Evolutionary conservation across 2,329 filamentous ascomycete genomes (phyloP).

Genomic region (Xylaria multiplex): DNA sequence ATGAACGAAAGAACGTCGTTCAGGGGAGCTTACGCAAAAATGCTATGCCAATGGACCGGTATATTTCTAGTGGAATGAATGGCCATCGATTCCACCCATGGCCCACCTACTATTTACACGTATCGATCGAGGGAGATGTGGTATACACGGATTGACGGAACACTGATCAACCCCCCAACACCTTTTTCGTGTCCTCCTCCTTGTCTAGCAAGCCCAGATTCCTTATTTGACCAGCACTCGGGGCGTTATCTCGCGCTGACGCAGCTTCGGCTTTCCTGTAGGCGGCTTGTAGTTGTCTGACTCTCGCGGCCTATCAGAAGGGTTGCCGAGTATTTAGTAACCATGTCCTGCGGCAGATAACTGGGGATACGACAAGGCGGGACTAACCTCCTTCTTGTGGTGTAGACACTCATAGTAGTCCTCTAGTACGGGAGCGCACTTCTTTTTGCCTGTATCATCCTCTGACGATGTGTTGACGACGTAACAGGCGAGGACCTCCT

Average conservation of each 20-base stretch:
- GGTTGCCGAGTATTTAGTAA: conserved; percentile 23
- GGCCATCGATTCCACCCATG: conserved; percentile 38
- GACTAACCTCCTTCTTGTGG: conserved; percentile 93
- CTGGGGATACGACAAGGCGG: neutral
- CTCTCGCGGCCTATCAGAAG: conserved; percentile 74
- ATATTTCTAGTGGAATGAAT: conserved; percentile 20
- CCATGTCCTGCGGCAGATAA: conserved; percentile 5
- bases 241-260: conserved; percentile 80
- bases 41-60: conserved; percentile 20
- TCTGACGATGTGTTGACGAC: conserved; percentile 89
- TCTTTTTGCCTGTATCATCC: conserved; percentile 82
- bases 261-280: conserved; percentile 83
- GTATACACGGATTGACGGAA: conserved; percentile 26
- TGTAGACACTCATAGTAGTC: conserved; percentile 99
- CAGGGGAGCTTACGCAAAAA: conserved; percentile 4
- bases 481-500: conserved; percentile 98
- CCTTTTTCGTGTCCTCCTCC: conserved; percentile 79
- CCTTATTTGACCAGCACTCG: conserved; percentile 86
- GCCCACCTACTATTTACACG: conserved; percentile 42
- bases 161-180: conserved; percentile 52
- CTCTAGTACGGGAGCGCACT: conserved; percentile 85
- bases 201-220: conserved; percentile 85
- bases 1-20: conserved; percentile 3
- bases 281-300: conserved; percentile 80
- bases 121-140: conserved; percentile 32